Base-by-base conservation (phyloP, 805 yeast genomes). In the Tetrapisispora namnaoensis region DNA sequence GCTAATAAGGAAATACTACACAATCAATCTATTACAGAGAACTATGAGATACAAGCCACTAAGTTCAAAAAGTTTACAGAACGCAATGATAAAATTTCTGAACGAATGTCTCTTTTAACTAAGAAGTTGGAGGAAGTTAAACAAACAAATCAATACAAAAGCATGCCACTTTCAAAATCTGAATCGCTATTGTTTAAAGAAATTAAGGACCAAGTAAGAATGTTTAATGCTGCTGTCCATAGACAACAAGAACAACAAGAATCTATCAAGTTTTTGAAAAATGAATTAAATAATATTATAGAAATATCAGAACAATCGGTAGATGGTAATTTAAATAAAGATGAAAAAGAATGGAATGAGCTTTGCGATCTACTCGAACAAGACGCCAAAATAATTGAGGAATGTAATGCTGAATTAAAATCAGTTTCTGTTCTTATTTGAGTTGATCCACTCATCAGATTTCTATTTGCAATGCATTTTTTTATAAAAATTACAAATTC, bases 131-230 rank as follows among this genome's bases (percentile, higher is more conserved):
- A 51, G 13, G 53, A 59, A 27, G 53, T 60, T 35, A 56, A 53
- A 32, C 45, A 42, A 30, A 50, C 52, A 9, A 41, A 49, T 2
- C 49, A 51, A 35, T 46, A 55, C 8, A 51, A 46, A 39, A 62
- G 67, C 7, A 46, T 61, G 16, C 67, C 72, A 0, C 54, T 76
- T 32, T 67, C 71, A 45, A 60, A 60, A 3, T 59, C 68, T 11
- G 82, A 78, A 55, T 61, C 63, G 46, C 60, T 53, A 24, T 78
- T 80, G 79, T 67, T 73, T 49, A 64, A 59, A 32, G 79, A 75
- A 54, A 61, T 77, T 9, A 66, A 62, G 41, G 55, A 52, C 13
- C 65, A 64, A 24, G 65, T 66, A 0, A 32, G 57, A 3, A 50
- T 53, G 13, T 67, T 70, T 56, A 70, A 70, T 53, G 53, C 54